These are phyloP conservation scores for Plasmodium coatneyi DNA, from an alignment of 169 alveolate genomes.

Conservation along the genomic window DNA sequence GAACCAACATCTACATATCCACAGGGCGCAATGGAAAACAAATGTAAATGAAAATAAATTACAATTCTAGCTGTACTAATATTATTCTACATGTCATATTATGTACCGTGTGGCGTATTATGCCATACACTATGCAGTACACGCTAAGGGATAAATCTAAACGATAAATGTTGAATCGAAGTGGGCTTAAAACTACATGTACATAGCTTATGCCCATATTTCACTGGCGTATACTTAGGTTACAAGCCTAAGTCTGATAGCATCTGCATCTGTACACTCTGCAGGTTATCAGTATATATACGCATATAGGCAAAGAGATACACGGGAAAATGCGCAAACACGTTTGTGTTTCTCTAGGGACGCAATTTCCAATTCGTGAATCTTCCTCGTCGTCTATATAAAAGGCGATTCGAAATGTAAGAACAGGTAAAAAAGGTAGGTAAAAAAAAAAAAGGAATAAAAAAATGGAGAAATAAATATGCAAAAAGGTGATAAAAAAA, in stretches of 20 bases:
- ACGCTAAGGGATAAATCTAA: background rate
- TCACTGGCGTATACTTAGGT: background rate
- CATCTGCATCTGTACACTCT: background rate
- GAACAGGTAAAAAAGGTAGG: background rate
- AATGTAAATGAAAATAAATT: background rate
- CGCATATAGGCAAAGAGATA: background rate
- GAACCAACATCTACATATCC: background rate
- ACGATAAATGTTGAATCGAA: background rate
- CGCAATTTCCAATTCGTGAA: background rate
- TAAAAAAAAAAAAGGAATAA: background rate
- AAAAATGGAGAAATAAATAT: background rate
- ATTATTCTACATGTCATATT: background rate
- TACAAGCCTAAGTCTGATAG: background rate
- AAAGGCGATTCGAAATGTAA: background rate
- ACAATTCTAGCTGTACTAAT: background rate
- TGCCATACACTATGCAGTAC: background rate
- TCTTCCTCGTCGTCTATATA: background rate
- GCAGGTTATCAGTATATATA: background rate
- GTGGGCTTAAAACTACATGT: background rate
- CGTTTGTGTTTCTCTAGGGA: background rate
- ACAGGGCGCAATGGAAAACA: background rate
- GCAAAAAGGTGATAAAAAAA: background rate
- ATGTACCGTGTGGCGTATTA: background rate
- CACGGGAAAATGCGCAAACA: background rate
- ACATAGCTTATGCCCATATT: background rate